phyloP scores from a whole-genome alignment of 805 yeast genomes.

The Monosporozyma unispora region DNA sequence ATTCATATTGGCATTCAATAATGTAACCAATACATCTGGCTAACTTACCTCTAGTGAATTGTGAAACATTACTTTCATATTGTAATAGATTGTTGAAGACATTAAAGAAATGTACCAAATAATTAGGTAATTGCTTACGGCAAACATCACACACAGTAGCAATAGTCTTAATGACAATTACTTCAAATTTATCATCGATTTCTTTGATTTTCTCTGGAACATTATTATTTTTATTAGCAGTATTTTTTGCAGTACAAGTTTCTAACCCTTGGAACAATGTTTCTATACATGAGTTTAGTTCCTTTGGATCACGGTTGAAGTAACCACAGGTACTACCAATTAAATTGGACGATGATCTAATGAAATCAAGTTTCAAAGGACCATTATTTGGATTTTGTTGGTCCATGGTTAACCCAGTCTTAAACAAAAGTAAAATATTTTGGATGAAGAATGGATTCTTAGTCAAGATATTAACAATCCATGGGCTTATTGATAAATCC shows the following conservation, averaged over 20 bases:
- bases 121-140: conserved; percentile 19
- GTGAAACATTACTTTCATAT: conserved; percentile 22
- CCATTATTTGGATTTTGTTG: conserved; percentile 6
- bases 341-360: conserved; percentile 23
- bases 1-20: conserved; percentile 38
- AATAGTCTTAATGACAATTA: conserved; percentile 22
- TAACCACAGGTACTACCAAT: conserved; percentile 26
- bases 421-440: conserved; percentile 19
- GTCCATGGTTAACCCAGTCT: conserved; percentile 18
- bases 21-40: conserved; percentile 56
- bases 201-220: conserved; percentile 6
- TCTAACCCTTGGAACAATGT: conserved; percentile 25
- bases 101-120: conserved; percentile 18
- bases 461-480: conserved; percentile 21
- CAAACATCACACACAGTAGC: conserved; percentile 25
- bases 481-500: conserved; percentile 22
- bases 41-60: conserved; percentile 40
- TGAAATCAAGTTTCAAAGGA: conserved; percentile 21
- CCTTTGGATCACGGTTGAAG: conserved; percentile 15
- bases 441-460: conserved; percentile 17
- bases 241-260: conserved; percentile 9
- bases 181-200: conserved; percentile 22
- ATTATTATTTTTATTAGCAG: conserved; percentile 1
- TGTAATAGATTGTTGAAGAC: conserved; percentile 29
- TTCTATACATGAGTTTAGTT: conserved; percentile 20